Base-by-base conservation (phyloP, 805 yeast species). In the Pichia thaimueangensis region DNA sequence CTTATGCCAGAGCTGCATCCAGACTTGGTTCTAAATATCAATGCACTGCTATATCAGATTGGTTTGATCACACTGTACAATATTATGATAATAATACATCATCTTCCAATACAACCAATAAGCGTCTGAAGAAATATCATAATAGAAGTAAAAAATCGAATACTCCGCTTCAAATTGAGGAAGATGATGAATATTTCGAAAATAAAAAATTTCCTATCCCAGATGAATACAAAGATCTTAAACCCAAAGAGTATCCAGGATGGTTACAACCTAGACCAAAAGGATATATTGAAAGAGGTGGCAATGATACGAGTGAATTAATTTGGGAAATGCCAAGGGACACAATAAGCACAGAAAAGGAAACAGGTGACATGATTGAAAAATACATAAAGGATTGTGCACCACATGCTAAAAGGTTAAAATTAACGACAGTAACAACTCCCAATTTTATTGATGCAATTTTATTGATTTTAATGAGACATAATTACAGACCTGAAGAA, bases 251-350 rank as follows among this genome's bases (percentile, higher is more conserved):
- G 0, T 76, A 68, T 42, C 89, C 89, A 0, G 72, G 71, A 0
- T 86, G 95, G 95, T 63, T 86, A 24, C 89, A 82, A 56, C 83
- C 81, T 3, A 66, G 81, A 46, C 95, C 95, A 0, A 68, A 70
- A 39, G 95, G 95, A 0, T 87, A 86, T 58, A 65, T 85, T 6
- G 95, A 87, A 54, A 71, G 97, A 53, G 97, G 97, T 2, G 78
- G 75, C 4, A 84, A 80, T 53, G 78, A 73, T 17, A 78, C 87
- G 0, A 67, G 71, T 19, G 73, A 79, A 0, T 60, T 86, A 6
- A 60, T 82, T 53, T 93, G 96, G 95, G 73, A 70, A 51, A 64
- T 68, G 25, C 69, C 71, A 0, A 52, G 53, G 10, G 49, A 55
- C 1, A 28, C 48, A 3, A n/a, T 2, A 20, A 13, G 12, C 15